phyloP scores from a whole-genome alignment of 805 yeast genomes.

The Starmera amethionina region DNA sequence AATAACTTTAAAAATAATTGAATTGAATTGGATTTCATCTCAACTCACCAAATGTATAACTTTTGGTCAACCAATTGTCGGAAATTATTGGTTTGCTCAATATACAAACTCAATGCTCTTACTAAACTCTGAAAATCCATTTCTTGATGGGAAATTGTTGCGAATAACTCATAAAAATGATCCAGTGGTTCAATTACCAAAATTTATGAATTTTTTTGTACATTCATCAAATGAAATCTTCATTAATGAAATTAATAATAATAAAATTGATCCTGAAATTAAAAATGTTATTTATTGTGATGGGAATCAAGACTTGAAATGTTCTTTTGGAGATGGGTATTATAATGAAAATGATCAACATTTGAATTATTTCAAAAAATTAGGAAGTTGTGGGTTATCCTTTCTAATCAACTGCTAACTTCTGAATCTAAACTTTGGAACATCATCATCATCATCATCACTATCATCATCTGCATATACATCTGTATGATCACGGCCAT shows the following conservation, averaged over 20 bases:
- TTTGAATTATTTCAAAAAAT: slow-evolving; percentile 17
- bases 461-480: slow-evolving; percentile 12
- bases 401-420: slow-evolving; percentile 2
- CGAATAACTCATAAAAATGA: slow-evolving; percentile 17
- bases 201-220: slow-evolving; percentile 7
- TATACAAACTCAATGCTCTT: slow-evolving; percentile 7
- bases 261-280: slow-evolving; percentile 3
- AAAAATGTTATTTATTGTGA: slow-evolving; percentile 64
- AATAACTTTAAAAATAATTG: slow-evolving; percentile 2
- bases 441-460: slow-evolving; percentile 24
- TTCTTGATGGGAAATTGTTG: slow-evolving; percentile 3
- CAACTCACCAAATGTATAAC: slow-evolving; percentile 5
- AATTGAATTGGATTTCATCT: neutral
- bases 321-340: slow-evolving; percentile 12
- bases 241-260: slow-evolving; percentile 13
- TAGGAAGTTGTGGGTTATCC: slow-evolving; percentile 19
- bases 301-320: slow-evolving; percentile 60
- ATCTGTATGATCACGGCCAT: neutral
- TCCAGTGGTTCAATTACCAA: slow-evolving; percentile 18
- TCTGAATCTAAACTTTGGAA: slow-evolving; percentile 25
- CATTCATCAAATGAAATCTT: slow-evolving; percentile 15
- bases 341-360: slow-evolving; percentile 16
- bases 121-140: slow-evolving; percentile 1
- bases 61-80: slow-evolving; percentile 21
- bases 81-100: slow-evolving; percentile 9